These are phyloP conservation scores for Eucalyptus rudis DNA, from an alignment of 345 rosid genomes.

Conservation along the genomic window DNA sequence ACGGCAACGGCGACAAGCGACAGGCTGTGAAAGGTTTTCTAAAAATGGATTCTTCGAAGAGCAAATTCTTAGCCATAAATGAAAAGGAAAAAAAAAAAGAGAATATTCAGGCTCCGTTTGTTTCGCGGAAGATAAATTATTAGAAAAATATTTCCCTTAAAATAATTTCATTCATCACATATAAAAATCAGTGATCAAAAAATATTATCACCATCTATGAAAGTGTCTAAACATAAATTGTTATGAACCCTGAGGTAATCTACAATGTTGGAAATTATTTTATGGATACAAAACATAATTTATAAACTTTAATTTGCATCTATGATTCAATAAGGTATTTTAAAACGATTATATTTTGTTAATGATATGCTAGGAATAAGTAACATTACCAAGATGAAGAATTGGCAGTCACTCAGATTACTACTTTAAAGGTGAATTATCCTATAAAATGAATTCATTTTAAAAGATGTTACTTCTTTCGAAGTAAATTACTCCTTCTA, in stretches of 20 bases:
- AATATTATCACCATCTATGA: background rate
- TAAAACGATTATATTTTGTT: background rate
- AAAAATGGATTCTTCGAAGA: background rate
- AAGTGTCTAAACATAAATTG: background rate
- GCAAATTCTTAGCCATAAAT: background rate
- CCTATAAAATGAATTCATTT: background rate
- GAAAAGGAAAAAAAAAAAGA: no score
- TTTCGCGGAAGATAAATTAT: accelerated
- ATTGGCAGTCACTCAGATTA: background rate
- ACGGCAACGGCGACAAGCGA: background rate
- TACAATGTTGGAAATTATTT: background rate
- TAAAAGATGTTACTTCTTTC: background rate
- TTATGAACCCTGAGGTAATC: background rate
- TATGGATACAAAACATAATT: background rate
- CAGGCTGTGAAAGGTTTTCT: background rate
- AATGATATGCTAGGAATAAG: background rate
- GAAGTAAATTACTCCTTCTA: background rate
- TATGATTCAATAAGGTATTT: background rate
- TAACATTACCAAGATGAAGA: background rate
- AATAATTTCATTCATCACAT: background rate
- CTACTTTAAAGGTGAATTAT: background rate
- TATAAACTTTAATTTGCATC: background rate
- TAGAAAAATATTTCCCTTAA: no score
- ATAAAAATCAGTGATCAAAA: background rate
- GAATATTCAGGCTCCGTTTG: no score